A percentile compares a stretch with the other conserved stretches of the same genome.
phyloP scores from a whole-genome alignment of 805 yeast genomes.

The Martiniozyma abietophila region DNA sequence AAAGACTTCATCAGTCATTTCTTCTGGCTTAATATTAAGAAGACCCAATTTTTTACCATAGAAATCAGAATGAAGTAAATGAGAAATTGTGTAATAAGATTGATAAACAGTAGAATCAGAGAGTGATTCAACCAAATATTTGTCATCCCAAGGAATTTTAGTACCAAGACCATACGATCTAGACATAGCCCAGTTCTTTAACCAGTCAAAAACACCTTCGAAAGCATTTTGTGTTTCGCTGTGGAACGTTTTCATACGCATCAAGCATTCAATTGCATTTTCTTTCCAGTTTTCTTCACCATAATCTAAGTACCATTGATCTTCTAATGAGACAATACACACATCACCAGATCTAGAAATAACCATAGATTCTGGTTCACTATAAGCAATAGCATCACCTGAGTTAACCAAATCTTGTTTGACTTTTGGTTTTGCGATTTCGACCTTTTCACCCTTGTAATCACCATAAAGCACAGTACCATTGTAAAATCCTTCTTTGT shows the following conservation, averaged over 20 bases:
- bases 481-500: slow-evolving; percentile 93
- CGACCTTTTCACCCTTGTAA: slow-evolving; percentile 84
- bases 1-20: slow-evolving; percentile 88
- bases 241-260: slow-evolving; percentile 65
- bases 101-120: slow-evolving; percentile 95
- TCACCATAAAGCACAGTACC: slow-evolving; percentile 76
- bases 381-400: slow-evolving; percentile 80
- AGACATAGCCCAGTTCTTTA: slow-evolving; percentile 96
- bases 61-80: slow-evolving; percentile 76
- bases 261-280: slow-evolving; percentile 71
- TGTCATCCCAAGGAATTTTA: slow-evolving; percentile 92
- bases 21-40: slow-evolving; percentile 65
- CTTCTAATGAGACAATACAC: slow-evolving; percentile 94
- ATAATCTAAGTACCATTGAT: slow-evolving; percentile 96
- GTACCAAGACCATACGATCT: slow-evolving; percentile 96
- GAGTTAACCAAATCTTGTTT: slow-evolving; percentile 69
- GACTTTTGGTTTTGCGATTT: slow-evolving; percentile 80
- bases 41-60: slow-evolving; percentile 72
- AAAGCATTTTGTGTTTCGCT: slow-evolving; percentile 85
- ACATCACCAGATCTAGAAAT: slow-evolving; percentile 94
- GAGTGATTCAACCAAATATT: slow-evolving; percentile 85
- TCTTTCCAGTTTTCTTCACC: slow-evolving; percentile 91
- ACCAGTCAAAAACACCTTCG: slow-evolving; percentile 92
- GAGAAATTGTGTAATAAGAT: slow-evolving; percentile 86
- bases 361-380: slow-evolving; percentile 88